These are phyloP conservation scores for Populus hybrid DNA, from an alignment of 441 rosid species.

Conservation along the genomic window DNA sequence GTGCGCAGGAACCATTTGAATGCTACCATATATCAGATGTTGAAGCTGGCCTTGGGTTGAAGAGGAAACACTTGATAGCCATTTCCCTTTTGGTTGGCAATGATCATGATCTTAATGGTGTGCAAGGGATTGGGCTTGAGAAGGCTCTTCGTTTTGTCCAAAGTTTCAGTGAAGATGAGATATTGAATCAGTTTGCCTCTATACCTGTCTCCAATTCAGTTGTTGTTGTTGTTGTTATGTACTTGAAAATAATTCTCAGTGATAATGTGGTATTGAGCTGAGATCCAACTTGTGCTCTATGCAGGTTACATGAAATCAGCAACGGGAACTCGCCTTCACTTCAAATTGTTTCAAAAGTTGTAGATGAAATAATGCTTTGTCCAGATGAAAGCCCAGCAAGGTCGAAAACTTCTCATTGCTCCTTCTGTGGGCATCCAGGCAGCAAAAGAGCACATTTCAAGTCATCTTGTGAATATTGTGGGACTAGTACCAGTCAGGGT, in stretches of 20 bases:
- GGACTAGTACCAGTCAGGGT: constrained; percentile 32
- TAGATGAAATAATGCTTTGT: constrained; percentile 26
- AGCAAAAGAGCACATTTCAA: constrained; percentile 61
- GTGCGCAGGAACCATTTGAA: constrained; percentile 77
- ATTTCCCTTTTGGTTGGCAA: constrained; percentile 84
- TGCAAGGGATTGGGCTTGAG: constrained; percentile 75
- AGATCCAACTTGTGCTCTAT: constrained; percentile 19
- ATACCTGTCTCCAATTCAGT: constrained; percentile 1
- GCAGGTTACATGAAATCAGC: constrained; percentile 64
- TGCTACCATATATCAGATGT: constrained; percentile 83
- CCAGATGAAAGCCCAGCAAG: constrained; percentile 35
- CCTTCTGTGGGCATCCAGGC: constrained; percentile 90
- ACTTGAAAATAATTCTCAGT: neutral
- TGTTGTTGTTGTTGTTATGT: neutral
- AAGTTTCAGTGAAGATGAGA: constrained; percentile 56
- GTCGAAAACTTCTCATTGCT: constrained; percentile 63
- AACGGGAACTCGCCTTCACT: constrained; percentile 31
- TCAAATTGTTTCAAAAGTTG: constrained; percentile 30
- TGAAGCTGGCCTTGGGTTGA: constrained; percentile 79
- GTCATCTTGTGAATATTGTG: constrained; percentile 62
- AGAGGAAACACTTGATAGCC: constrained; percentile 78
- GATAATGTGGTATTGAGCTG: neutral
- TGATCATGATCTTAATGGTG: constrained; percentile 76
- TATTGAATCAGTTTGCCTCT: constrained; percentile 53
- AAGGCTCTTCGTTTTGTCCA: constrained; percentile 68